Evolutionary conservation across 805 yeast genomes (phyloP), one percentile per base, ranked within the genome.

Genomic region (Metschnikowia colocasiae): DNA sequence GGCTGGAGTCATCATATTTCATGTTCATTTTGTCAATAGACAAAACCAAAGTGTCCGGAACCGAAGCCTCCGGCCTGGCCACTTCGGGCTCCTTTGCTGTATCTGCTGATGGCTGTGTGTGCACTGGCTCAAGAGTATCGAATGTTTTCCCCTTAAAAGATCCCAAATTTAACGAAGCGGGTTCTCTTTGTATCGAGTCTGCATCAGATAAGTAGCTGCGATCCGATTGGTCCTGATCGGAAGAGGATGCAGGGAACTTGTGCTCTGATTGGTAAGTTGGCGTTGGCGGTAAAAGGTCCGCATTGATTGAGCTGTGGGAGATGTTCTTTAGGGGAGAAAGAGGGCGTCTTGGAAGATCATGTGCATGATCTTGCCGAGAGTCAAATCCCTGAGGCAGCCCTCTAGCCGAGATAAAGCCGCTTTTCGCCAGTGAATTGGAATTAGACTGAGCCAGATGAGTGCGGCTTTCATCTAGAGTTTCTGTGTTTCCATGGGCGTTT

Each of bases 131-230:
- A 16, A 6, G 19, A 13, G 16, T 9, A 12, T 27, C 13, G 9
- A 16, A 2, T 9, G 4, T 6, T 20, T 4, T 13, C 5, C 13
- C 41, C 39, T 41, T 46, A 22, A 18, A 26, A 12, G 41, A 29
- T 16, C 40, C 26, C 33, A 71, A 52, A 34, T 64, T 56, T 47
- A 71, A 56, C 20, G 50, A 51, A 1, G 48, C 57, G 2, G 74
- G 74, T 49, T 71, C 76, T 25, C 59, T 39, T 46, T 70, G 76
- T 20, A 70, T 69, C 13, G 74, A 68, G 50, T 69, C 74, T 6
- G 65, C 64, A 41, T 71, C 75, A 1, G 75, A 69, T 32, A 55
- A 59, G 47, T 59, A 70, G 45, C 75, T 70, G 42, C 54, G 48
- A 16, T 70, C 74, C 1, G 73, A 66, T 27, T 46, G 48, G 10